phyloP scores from a whole-genome alignment of 139 green algal species.

The Limnomonas spitsbergensis region DNA sequence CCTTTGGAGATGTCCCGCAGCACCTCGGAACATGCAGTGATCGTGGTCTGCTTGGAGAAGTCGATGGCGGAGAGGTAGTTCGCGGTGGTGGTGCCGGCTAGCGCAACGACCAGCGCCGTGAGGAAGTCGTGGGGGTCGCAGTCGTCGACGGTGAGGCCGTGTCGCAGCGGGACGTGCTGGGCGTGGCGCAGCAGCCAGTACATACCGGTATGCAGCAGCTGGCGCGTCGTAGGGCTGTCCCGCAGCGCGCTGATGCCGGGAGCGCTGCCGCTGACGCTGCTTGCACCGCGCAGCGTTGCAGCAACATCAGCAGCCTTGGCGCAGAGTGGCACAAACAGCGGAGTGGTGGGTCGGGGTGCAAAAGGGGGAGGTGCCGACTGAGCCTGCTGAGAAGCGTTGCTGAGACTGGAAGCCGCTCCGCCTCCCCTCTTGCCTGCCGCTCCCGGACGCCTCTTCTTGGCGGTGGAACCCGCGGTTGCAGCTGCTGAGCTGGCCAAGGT shows the following conservation, averaged over 20 bases:
- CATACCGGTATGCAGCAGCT: conserved; percentile 12
- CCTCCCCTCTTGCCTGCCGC: background rate
- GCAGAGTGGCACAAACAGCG: conserved; percentile 2
- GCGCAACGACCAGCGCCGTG: background rate
- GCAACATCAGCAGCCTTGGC: background rate
- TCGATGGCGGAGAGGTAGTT: background rate
- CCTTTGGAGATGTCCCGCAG: background rate
- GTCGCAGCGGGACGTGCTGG: conserved; percentile 1
- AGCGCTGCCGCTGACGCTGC: background rate
- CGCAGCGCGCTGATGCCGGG: background rate
- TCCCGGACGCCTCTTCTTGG: background rate
- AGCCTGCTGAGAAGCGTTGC: background rate
- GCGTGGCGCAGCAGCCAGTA: conserved; percentile 5
- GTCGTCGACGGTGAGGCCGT: conserved; percentile 4
- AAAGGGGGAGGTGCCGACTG: background rate
- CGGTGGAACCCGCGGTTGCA: background rate
- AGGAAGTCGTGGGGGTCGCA: conserved; percentile 7
- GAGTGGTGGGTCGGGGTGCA: background rate
- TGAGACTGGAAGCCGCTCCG: too few relatives aligned
- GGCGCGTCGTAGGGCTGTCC: background rate
- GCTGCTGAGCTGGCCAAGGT: too few relatives aligned
- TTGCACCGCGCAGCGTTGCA: background rate
- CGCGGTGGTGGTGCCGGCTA: background rate
- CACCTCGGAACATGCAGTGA: background rate
- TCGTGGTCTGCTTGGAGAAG: background rate